Percentiles rank a stretch among this genome's conserved stretches.
Conservation (phyloP, 1,139 yeast species). For the Nakaseomyces glabratus region DNA sequence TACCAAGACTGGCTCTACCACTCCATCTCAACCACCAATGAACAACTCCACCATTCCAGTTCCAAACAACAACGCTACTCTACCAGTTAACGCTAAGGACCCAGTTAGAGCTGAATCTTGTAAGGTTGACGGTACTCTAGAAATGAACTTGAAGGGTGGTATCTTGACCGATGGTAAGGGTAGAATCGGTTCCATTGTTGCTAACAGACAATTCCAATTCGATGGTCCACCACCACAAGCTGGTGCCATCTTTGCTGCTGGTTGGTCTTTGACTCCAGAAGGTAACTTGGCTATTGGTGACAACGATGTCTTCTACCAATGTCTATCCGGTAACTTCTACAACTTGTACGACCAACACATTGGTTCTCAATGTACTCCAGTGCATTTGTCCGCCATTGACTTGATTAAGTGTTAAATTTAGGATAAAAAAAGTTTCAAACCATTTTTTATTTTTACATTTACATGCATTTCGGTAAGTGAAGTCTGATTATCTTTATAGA, state of each 20-base stretch:
- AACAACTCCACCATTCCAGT: conserved; percentile 5
- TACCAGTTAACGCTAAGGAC: conserved; percentile 10
- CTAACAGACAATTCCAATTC: conserved; percentile 81
- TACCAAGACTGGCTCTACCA: conserved; percentile 48
- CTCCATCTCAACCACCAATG: conserved; percentile 29
- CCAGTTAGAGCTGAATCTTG: conserved; percentile 35
- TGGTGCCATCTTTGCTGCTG: conserved; percentile 73
- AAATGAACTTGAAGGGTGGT: conserved; percentile 45
- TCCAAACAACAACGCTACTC: conserved; percentile 10
- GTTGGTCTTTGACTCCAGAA: conserved; percentile 58
- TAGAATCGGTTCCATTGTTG: conserved; percentile 74
- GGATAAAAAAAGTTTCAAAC: conserved; percentile 1
- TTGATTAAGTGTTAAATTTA: conserved; percentile 46
- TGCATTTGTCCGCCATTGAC: conserved; percentile 55
- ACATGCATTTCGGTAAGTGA: background rate
- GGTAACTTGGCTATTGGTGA: conserved; percentile 66
- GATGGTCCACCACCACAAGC: conserved; percentile 90
- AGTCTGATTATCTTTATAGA: background rate
- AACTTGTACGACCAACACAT: conserved; percentile 66
- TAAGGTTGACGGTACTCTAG: conserved; percentile 40
- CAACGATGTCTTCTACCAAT: conserved; percentile 60
- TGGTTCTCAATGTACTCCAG: conserved; percentile 58
- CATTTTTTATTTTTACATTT: conserved; percentile 1
- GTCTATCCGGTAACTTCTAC: conserved; percentile 73
- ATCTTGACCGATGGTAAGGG: conserved; percentile 53